These are phyloP conservation scores for Podila verticillata DNA, from an alignment of 192 early-diverging fungal species.

Conservation along the genomic window DNA sequence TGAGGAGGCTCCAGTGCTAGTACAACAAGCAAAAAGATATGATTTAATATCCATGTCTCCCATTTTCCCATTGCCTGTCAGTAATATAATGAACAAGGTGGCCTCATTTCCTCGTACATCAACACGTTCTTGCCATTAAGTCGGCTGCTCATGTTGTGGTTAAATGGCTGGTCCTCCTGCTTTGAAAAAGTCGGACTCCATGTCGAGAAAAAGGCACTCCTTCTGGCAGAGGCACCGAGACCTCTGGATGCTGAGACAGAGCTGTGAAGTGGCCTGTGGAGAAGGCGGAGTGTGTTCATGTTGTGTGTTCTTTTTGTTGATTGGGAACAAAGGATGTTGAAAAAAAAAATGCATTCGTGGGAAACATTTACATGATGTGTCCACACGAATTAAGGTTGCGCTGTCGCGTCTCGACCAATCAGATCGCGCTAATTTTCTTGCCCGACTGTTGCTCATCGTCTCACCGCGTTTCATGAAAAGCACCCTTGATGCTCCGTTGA, in stretches of 20 bases:
- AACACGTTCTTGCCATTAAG: conserved; percentile 47
- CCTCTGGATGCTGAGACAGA: not conserved
- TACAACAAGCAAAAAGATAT: not conserved
- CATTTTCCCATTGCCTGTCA: no score
- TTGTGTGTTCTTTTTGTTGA: not conserved
- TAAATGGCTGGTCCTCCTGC: not conserved
- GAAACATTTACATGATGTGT: not conserved
- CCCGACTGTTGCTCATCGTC: no score
- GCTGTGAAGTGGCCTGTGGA: not conserved
- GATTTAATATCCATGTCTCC: no score
- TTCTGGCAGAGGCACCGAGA: not conserved
- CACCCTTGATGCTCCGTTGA: no score
- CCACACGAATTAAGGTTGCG: no score
- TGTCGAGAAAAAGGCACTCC: not conserved
- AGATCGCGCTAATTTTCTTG: no score
- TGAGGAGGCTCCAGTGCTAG: conserved; percentile 74
- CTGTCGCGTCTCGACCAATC: no score
- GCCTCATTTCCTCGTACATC: conserved; percentile 14
- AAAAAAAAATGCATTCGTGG: not conserved
- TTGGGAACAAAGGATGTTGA: not conserved
- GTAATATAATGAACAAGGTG: not conserved
- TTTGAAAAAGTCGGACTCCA: no score
- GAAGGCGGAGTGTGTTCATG: not conserved
- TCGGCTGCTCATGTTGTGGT: conserved; percentile 23
- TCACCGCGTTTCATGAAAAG: no score